A percentile compares a stretch with the other conserved stretches of the same genome.
Conservation (phyloP, 768 basidiomycete species). For the Ramaria rubella region DNA sequence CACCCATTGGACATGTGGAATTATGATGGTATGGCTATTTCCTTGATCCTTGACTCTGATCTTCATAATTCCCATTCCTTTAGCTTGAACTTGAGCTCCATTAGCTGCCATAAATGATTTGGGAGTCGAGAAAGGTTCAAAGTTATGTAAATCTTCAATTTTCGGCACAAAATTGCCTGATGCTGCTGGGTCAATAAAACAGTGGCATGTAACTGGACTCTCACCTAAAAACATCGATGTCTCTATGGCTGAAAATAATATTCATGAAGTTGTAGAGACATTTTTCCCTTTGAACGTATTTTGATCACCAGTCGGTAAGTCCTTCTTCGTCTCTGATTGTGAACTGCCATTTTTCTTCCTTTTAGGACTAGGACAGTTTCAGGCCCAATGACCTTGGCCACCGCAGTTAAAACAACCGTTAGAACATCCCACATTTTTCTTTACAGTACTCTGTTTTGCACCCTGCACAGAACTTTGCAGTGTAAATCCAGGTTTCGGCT, state of each 20-base stretch:
- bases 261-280: not conserved
- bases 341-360: not conserved
- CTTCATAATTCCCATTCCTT: not conserved
- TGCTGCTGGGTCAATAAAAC: not conserved
- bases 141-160: conserved; percentile 1
- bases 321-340: not conserved
- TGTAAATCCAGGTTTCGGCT: not conserved
- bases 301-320: not conserved
- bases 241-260: not conserved
- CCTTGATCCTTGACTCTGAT: not conserved
- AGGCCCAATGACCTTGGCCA: not conserved
- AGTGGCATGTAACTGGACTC: not conserved
- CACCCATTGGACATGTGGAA: not conserved
- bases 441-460: not conserved
- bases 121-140: not conserved
- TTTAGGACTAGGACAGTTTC: not conserved
- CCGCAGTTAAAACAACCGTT: not conserved
- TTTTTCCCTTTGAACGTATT: not conserved
- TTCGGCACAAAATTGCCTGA: not conserved
- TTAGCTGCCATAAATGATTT: not conserved
- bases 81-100: not conserved
- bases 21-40: not conserved
- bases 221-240: not conserved
- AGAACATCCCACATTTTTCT: not conserved
- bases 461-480: not conserved